Base-by-base conservation (phyloP, 2,329 filamentous ascomycete genomes). In the Periconia macrospinosa region DNA sequence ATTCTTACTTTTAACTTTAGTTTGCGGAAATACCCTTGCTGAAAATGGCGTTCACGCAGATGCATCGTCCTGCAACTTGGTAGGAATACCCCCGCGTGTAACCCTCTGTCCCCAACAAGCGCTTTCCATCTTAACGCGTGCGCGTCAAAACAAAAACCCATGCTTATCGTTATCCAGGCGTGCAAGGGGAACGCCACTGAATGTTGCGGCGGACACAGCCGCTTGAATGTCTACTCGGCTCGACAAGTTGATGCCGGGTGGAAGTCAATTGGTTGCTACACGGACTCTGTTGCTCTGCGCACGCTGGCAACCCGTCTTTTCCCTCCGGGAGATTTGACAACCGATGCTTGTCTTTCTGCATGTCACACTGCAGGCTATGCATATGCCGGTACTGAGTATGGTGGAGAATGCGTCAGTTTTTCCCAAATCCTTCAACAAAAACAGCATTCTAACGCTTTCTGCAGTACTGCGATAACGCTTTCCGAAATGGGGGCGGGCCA, bases 41-140 rank as follows among this genome's bases (percentile, higher is more conserved):
- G 56, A 54, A 30, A 47, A 45, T 30, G 70, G 69, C 2, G 51
- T 40, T 33, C 46, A 54, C 13, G 35, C 49, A 35, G 52, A 49
- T 50, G 41, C 37, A 6, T 30, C 44, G 3, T 45, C 33, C 30
- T 60, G 62, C 45, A 80, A 84, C 23, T 64, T 69, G 6, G 77
- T 79, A 50, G 30, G 48, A 18, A 3, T 18, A 20, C 3, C n/a
- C 33, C 19, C 45, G 27, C 27, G 14, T 30, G n/a, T 43, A 14
- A 42, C 20, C n/a, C 41, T 44, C 18, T 35, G 9, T 14, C 33
- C 3, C 27, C 15, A 18, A 17, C 3, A n/a, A 47, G 8, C 10
- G 44, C 44, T n/a, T 15, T 18, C 33, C 30, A 30, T 46, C 15
- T 6, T 19, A 15, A 40, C 10, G n/a, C n/a, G 40, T 40, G 18